Evolutionary conservation across 1,284 basidiomycete species (phyloP).

Genomic region (Rhizopogon parksii): DNA sequence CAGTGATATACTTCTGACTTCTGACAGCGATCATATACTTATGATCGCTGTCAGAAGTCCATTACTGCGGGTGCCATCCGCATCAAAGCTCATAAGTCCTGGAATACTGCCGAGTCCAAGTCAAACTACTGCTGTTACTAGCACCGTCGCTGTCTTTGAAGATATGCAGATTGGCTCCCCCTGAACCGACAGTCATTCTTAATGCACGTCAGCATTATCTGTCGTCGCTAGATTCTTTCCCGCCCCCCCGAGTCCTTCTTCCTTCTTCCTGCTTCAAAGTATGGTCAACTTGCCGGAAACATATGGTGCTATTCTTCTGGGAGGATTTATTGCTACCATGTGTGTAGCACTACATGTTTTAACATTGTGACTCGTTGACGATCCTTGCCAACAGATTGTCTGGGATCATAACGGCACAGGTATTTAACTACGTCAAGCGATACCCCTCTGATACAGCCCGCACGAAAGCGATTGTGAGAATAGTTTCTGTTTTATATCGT

Average conservation of each 20-base stretch:
- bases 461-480: slow-evolving; percentile 29
- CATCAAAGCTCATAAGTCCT: too few relatives aligned
- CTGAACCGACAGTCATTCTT: not conserved
- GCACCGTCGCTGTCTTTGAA: not conserved
- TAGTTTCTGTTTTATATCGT: not conserved
- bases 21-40: too few relatives aligned
- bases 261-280: not conserved
- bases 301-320: slow-evolving; percentile 33
- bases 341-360: not conserved
- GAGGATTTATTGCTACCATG: slow-evolving; percentile 32
- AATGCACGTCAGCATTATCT: not conserved
- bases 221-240: not conserved
- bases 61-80: too few relatives aligned
- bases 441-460: slow-evolving; percentile 25
- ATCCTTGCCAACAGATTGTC: slow-evolving; percentile 17
- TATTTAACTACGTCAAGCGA: slow-evolving; percentile 31
- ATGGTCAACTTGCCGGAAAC: slow-evolving; percentile 14
- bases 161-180: not conserved
- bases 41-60: too few relatives aligned
- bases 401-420: slow-evolving; percentile 33
- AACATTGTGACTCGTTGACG: not conserved
- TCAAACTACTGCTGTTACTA: too few relatives aligned
- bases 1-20: too few relatives aligned
- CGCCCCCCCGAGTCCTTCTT: not conserved
- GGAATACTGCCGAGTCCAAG: too few relatives aligned